Evolutionary conservation across 805 yeast genomes (phyloP).

Genomic region (Lachancea kluyveri): DNA sequence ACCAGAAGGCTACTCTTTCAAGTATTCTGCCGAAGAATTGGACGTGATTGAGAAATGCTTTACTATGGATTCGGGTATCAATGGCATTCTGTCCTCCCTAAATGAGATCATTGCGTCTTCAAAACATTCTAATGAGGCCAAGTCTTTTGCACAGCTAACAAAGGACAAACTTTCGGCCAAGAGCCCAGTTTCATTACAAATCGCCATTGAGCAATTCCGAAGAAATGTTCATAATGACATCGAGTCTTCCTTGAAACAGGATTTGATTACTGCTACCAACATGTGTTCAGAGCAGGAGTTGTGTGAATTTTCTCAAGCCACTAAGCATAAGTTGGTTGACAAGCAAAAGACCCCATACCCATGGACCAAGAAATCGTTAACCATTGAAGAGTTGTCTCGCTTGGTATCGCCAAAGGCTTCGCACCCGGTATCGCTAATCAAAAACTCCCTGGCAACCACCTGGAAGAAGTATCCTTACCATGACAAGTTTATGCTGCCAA

Average conservation of each 20-base stretch:
- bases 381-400: slow-evolving; percentile 20
- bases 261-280: slow-evolving; percentile 70
- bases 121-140: slow-evolving; percentile 44
- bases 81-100: slow-evolving; percentile 50
- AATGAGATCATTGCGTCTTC: slow-evolving; percentile 44
- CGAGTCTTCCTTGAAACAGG: slow-evolving; percentile 61
- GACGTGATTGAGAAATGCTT: slow-evolving; percentile 66
- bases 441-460: slow-evolving; percentile 28
- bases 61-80: slow-evolving; percentile 38
- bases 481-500: slow-evolving; percentile 65
- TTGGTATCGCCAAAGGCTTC: slow-evolving; percentile 30
- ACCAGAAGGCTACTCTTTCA: slow-evolving; percentile 58
- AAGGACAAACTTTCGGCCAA: slow-evolving; percentile 52
- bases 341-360: slow-evolving; percentile 51
- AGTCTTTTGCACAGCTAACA: slow-evolving; percentile 60
- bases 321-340: slow-evolving; percentile 54
- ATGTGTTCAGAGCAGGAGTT: slow-evolving; percentile 47
- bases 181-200: slow-evolving; percentile 74
- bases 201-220: slow-evolving; percentile 63
- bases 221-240: slow-evolving; percentile 53
- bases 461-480: slow-evolving; percentile 40
- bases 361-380: slow-evolving; percentile 38
- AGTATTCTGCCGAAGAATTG: slow-evolving; percentile 49
- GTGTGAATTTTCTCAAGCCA: slow-evolving; percentile 63
- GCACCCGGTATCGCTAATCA: slow-evolving; percentile 27